Evolutionary conservation across 768 basidiomycete species (phyloP), one percentile per base, ranked within the genome.

Genomic region (Gloeopeniophorella convolvens): DNA sequence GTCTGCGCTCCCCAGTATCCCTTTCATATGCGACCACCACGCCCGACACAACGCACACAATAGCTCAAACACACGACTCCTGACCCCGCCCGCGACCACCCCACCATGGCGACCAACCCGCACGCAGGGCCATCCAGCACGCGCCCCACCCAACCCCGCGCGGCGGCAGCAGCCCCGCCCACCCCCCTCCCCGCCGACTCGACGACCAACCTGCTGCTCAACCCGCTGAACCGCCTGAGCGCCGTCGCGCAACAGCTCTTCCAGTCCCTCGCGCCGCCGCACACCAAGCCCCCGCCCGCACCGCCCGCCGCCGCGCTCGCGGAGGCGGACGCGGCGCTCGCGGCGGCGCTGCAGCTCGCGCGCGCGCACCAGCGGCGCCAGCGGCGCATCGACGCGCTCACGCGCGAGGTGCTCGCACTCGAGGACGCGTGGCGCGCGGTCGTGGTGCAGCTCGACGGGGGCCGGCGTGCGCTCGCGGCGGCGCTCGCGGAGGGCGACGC

Each of bases 401-500:
- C 88, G 59, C 65, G 73, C 1, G 89, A 91, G 55, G 79, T 92
- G 16, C 68, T 83, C 5, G 79, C 71, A 23, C 68, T 89, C 7
- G 88, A 90, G 44, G 64, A 66, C 8, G 72, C 72, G 56, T 85
- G 89, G 82, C 75, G 83, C 34, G 75, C 76, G 28, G 77, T 88
- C n/a, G 82, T 82, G 45, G 70, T 65, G 41, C 78, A 77, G 24
- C 70, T 91, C 40, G 82, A 82, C 51, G 69, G 71, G 18, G 86
- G 84, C 1, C 84, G 80, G 65, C 67, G 71, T 21, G 85, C 84
- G 41, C 66, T 92, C 13, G 85, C 88, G 57, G 74, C 70, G 21
- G 72, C 85, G 32, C 78, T 91, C 5, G 73, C 75, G 53, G 86
- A 89, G 60, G 86, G 87, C n/a, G 82, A 89, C 33, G 79, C 80